These are phyloP conservation scores for Candida loeiensis DNA, from an alignment of 805 yeast species.

Conservation along the genomic window DNA sequence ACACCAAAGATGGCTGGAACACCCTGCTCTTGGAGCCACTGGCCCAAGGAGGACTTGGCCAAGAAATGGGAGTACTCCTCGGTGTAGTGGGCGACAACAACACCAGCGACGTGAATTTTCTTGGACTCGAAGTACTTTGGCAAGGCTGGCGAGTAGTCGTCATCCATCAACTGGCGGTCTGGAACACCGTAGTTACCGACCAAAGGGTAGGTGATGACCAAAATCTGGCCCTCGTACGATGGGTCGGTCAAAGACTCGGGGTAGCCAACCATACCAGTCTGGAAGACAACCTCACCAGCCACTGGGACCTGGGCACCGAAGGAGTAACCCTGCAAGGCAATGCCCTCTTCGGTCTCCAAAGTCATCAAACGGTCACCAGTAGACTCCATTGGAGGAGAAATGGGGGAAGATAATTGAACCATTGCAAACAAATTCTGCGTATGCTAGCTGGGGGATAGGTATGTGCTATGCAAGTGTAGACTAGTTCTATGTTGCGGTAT, in stretches of 20 bases:
- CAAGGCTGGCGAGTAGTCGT: conserved; percentile 67
- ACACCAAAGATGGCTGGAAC: conserved; percentile 97
- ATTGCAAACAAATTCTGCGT: conserved; percentile 8
- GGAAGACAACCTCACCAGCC: conserved; percentile 98
- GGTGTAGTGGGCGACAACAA: conserved; percentile 94
- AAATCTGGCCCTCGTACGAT: conserved; percentile 94
- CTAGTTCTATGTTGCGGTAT: conserved; percentile 7
- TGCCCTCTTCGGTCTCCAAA: conserved; percentile 84
- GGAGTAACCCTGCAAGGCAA: conserved; percentile 88
- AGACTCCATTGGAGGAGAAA: conserved; percentile 85
- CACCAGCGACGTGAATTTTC: conserved; percentile 92
- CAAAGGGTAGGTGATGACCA: conserved; percentile 93
- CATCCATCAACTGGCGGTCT: conserved; percentile 64
- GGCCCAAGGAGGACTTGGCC: conserved; percentile 87
- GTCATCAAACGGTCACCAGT: conserved; percentile 81
- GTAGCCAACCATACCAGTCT: conserved; percentile 99
- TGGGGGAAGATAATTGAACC: conserved; percentile 64
- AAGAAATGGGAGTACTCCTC: conserved; percentile 92
- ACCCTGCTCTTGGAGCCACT: conserved; percentile 88
- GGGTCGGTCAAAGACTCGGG: conserved; percentile 98
- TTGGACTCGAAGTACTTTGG: conserved; percentile 93
- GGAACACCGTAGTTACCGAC: conserved; percentile 99
- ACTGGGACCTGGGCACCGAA: conserved; percentile 88
- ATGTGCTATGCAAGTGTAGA: background rate
- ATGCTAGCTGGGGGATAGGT: conserved; percentile 1